These are phyloP conservation scores for Gaeumannomyces tritici DNA, from an alignment of 2,329 filamentous ascomycete genomes.

Conservation along the genomic window DNA sequence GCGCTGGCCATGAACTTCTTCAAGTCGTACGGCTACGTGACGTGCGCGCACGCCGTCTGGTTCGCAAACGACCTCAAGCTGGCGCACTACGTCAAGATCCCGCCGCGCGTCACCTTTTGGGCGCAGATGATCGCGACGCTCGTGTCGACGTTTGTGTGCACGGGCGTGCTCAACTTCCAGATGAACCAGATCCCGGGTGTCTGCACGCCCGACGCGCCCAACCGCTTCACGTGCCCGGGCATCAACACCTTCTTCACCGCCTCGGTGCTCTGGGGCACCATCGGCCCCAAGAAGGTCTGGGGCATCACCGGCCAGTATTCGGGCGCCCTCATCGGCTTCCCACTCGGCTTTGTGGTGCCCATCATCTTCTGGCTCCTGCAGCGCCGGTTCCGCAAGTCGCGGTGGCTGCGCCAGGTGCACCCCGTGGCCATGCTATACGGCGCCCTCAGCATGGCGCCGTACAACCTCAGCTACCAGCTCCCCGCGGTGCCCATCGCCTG, in stretches of 20 bases:
- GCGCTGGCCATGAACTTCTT: slow-evolving; percentile 45
- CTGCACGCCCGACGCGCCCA: slow-evolving; percentile 35
- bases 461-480: slow-evolving; percentile 33
- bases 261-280: slow-evolving; percentile 51
- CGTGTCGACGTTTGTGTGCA: slow-evolving; percentile 23
- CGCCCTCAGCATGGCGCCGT: slow-evolving; percentile 24
- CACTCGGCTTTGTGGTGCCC: slow-evolving; percentile 35
- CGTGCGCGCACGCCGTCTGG: slow-evolving; percentile 11
- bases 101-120: slow-evolving; percentile 23
- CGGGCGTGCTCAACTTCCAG: slow-evolving; percentile 16
- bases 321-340: slow-evolving; percentile 37
- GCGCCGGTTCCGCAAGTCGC: slow-evolving; percentile 20
- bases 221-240: slow-evolving; percentile 46
- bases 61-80: slow-evolving; percentile 18
- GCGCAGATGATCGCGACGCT: slow-evolving; percentile 26
- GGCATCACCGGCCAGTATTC: slow-evolving; percentile 36
- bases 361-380: slow-evolving; percentile 27
- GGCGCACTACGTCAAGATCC: slow-evolving; percentile 21
- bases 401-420: slow-evolving; percentile 27
- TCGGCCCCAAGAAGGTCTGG: slow-evolving; percentile 46
- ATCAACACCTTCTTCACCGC: slow-evolving; percentile 51
- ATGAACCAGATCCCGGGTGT: slow-evolving; percentile 37
- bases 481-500: slow-evolving; percentile 31
- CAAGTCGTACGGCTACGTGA: slow-evolving; percentile 23
- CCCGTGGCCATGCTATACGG: slow-evolving; percentile 27